Percentiles rank a stretch among this genome's conserved stretches.
Evolutionary conservation across 2,329 filamentous ascomycete species (phyloP).

Genomic region (Penicillium brevicompactum): DNA sequence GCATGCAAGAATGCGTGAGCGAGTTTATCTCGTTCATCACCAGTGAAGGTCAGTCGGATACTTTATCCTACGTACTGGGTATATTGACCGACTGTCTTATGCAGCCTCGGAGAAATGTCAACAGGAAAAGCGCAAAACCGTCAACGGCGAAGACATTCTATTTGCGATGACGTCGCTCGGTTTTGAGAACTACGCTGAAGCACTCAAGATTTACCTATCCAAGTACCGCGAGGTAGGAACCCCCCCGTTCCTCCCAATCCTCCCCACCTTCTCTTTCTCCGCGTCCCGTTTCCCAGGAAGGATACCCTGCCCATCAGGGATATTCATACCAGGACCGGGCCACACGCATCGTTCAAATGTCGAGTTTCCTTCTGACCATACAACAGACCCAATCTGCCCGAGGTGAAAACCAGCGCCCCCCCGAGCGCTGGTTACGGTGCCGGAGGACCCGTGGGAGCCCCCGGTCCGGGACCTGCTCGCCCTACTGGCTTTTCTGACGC

Average conservation of each 20-base stretch:
- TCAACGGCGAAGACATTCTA: constrained; percentile 97
- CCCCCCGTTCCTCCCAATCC: not conserved
- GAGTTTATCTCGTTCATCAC: constrained; percentile 99
- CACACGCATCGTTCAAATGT: not conserved
- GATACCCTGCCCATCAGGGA: not conserved
- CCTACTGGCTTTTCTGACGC: constrained; percentile 40
- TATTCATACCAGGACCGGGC: not conserved
- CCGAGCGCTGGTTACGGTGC: constrained; percentile 50
- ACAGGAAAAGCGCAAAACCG: constrained; percentile 98
- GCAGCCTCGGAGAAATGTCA: constrained; percentile 98
- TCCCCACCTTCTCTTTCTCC: too few species aligned
- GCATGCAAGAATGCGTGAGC: constrained; percentile 99
- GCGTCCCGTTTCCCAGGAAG: too few species aligned
- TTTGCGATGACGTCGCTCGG: constrained; percentile 99
- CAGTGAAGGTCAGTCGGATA: constrained; percentile 76
- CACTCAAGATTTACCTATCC: constrained; percentile 94
- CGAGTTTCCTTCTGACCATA: constrained; percentile 42
- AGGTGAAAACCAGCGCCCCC: constrained; percentile 64
- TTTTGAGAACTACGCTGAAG: constrained; percentile 98
- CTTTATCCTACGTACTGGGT: not conserved
- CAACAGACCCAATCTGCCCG: constrained; percentile 76
- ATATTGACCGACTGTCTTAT: constrained; percentile 12
- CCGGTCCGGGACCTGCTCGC: constrained; percentile 28
- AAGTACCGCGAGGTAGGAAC: constrained; percentile 95
- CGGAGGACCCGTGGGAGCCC: constrained; percentile 42